Evolutionary conservation across 78 protist species (phyloP), one percentile per base, ranked within the genome.

Genomic region (Capsaspora owczarzaki): DNA sequence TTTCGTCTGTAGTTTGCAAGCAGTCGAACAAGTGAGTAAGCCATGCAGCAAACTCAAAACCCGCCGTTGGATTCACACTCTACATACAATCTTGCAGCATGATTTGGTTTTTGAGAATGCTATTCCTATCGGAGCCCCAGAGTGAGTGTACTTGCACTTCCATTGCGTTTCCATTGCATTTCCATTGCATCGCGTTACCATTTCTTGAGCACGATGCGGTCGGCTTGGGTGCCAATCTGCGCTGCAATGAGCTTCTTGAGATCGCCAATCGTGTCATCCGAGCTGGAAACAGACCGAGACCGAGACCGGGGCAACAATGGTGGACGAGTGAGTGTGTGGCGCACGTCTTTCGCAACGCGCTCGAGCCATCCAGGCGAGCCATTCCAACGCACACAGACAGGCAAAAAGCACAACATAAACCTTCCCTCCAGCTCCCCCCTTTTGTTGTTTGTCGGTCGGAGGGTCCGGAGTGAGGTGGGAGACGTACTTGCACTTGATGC

Each of bases 221-320:
- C 99, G 23, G 94, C 87, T 10, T 83, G 76, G 0, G 98, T 96
- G 25, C 99, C 99, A 3, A 89, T 94, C 84, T 96, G 98, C 20
- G 98, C 98, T 0, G 99, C 97, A 33, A 96, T 63, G 5, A 96
- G 78, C 88, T 88, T 89, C 88, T 96, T 96, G 44, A 96, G 82
- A 75, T 96, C 98, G 14, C 98, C 99, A 29, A 46, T 86, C 1
- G 99, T 96, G 83, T 96, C 99, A 61, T 95, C 96, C 12, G 51
- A 66, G 44, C 92, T 93, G 81, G 49, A 35, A 38, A 27, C 33
- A 42, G 12, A 16, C 66, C 25, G 43, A 40, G 27, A 69, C 53
- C 8, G 16, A 8, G 74, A 69, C 31, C 27, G 27, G 74, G n/a
- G n/a, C n/a, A n/a, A n/a, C n/a, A n/a, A n/a, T n/a, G n/a, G n/a